Percentiles rank a stretch among this genome's conserved stretches.
These are phyloP conservation scores for Aspergillus floridensis DNA, from an alignment of 2,329 filamentous ascomycete species.

Conservation along the genomic window DNA sequence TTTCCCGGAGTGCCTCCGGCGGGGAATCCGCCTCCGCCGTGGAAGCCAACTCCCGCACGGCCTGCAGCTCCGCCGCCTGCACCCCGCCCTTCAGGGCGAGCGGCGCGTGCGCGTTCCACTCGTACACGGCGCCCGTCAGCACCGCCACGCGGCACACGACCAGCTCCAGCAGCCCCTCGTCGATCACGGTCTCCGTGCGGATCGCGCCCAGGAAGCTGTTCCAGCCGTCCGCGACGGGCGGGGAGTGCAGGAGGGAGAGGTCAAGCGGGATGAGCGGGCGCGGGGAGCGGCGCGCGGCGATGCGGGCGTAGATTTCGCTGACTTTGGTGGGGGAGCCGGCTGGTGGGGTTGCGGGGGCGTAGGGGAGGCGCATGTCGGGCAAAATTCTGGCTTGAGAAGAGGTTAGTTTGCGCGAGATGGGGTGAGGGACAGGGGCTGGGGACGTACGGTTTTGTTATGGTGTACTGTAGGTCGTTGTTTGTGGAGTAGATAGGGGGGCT, in stretches of 20 bases:
- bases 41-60: constrained; percentile 52
- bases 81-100: constrained; percentile 49
- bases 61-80: constrained; percentile 47
- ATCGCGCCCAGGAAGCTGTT: constrained; percentile 58
- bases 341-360: constrained; percentile 29
- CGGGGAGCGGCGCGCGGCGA: constrained; percentile 63
- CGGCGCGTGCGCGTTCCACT: constrained; percentile 78
- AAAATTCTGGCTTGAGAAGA: too few relatives aligned
- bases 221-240: constrained; percentile 70
- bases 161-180: constrained; percentile 63
- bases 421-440: not conserved
- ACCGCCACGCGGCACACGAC: constrained; percentile 78
- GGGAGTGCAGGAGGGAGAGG: constrained; percentile 70
- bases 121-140: constrained; percentile 77
- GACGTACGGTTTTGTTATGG: not conserved
- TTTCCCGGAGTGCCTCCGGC: constrained; percentile 42
- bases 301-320: constrained; percentile 58
- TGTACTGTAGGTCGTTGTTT: not conserved
- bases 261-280: constrained; percentile 73
- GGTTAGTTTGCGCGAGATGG: too few relatives aligned
- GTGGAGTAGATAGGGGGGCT: not conserved
- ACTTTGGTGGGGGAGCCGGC: constrained; percentile 23
- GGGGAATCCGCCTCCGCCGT: constrained; percentile 37
- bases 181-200: constrained; percentile 50
- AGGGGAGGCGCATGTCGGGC: constrained; percentile 36